Conservation (phyloP, 306 rosid species). For the Sicyos edulis region DNA sequence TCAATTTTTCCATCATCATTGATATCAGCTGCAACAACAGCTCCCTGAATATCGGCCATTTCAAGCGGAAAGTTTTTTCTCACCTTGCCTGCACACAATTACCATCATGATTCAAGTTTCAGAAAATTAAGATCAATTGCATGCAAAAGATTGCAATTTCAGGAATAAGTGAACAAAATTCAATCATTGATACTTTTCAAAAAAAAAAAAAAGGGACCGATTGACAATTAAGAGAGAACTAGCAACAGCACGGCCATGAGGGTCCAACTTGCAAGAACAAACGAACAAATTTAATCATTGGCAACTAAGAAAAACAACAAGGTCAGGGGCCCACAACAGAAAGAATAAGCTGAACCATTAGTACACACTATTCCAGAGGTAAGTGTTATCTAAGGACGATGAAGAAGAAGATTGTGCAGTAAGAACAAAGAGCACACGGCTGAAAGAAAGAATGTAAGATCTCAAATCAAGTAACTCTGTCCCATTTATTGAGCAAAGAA, state of each 20-base stretch:
- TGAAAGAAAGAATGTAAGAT: conserved; percentile 6
- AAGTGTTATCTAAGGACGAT: conserved; percentile 1
- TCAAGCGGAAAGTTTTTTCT: conserved; percentile 94
- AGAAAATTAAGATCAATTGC: background rate
- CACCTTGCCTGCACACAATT: conserved; percentile 60
- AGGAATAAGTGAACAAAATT: conserved; percentile 14
- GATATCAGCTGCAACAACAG: conserved; percentile 86
- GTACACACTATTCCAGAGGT: conserved; percentile 6
- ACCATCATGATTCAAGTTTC: conserved; percentile 20
- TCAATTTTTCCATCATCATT: conserved; percentile 99
- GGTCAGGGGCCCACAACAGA: conserved; percentile 3
- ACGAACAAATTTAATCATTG: background rate
- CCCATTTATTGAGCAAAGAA: background rate
- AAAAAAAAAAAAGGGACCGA: no score
- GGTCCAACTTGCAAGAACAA: background rate
- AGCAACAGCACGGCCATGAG: background rate
- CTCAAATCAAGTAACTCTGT: background rate
- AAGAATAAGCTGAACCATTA: background rate
- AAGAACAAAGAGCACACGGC: background rate
- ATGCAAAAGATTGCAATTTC: background rate
- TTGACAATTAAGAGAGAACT: background rate
- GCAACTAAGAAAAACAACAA: background rate
- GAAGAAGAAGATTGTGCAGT: background rate
- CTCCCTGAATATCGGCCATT: conserved; percentile 96
- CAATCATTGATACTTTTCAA: background rate